Evolutionary conservation across 257 asterid species (phyloP), one percentile per base, ranked within the genome.

Genomic region (Solanum bukasovii): DNA sequence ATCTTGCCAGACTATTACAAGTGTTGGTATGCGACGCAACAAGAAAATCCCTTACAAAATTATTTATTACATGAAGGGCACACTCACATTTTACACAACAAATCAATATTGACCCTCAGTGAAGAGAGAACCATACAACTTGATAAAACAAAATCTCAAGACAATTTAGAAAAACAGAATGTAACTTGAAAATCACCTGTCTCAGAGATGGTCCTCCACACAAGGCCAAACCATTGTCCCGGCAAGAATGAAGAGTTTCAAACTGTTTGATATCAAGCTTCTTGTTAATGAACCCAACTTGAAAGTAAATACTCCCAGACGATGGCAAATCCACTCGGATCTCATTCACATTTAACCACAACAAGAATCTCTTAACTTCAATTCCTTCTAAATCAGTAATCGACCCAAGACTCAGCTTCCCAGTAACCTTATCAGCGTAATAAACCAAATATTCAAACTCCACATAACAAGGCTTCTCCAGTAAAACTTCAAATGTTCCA

Each of bases 251-350:
- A 89, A 94, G 96, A 82, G 95, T 93, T 89, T 84, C 25, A 87
- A 96, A 96, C 95, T 96, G 98, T 88, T 83, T 93, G 71, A 94
- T 89, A 87, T 93, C 97, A 67, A 95, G 98, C 90, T 93, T 87
- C 96, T 96, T 96, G 90, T 94, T 94, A n/a, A 96, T 94, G 35
- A 95, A 59, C 91, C 98, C 99, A n/a, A 96, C 98, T 87, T 94
- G 92, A 87, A 96, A 96, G 87, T 96, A 96, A 14, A 96, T 96
- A 71, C 94, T 95, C 68, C 88, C 91, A 5, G 97, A 92, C 14
- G 98, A 95, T 9, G 98, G 99, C 90, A 95, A 87, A 91, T 96
- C 99, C 86, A 97, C 99, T 31, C 88, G 93, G 52, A 97, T 97
- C 92, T 92, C 94, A 79, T 96, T 98, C 79, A 97, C 99, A 88